Percentiles rank a stretch among this genome's conserved stretches.
These are phyloP conservation scores for Myriangium duriaei DNA, from an alignment of 2,329 filamentous ascomycete species.

Conservation along the genomic window DNA sequence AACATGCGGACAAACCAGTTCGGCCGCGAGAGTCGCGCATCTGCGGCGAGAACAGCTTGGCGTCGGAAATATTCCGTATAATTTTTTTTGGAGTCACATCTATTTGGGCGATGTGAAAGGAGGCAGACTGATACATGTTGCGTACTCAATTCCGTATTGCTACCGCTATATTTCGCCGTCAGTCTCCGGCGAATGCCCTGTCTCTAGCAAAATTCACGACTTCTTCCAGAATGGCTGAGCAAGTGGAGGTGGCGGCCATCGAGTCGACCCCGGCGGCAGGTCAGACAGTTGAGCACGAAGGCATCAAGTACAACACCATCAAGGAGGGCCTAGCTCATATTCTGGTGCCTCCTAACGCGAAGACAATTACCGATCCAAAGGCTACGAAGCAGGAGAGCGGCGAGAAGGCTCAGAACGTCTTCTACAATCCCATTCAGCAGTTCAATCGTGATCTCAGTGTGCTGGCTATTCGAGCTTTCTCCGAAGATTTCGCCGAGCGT, in stretches of 20 bases:
- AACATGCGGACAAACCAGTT: no score
- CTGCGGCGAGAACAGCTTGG: no score
- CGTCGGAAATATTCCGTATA: not conserved
- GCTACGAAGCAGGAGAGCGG: conserved; percentile 39
- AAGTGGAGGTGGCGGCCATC: conserved; percentile 2
- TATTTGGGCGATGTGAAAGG: no score
- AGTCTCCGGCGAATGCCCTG: not conserved
- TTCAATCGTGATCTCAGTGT: conserved; percentile 96
- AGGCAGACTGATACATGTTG: not conserved
- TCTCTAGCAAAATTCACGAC: not conserved
- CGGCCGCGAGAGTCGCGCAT: no score
- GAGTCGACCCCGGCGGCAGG: conserved; percentile 17
- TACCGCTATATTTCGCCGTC: not conserved
- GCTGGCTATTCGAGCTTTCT: conserved; percentile 80
- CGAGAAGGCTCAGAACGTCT: conserved; percentile 63
- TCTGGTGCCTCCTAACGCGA: conserved; percentile 44
- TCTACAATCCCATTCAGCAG: conserved; percentile 98
- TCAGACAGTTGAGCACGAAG: conserved; percentile 23
- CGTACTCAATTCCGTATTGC: not conserved
- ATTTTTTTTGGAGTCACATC: not conserved
- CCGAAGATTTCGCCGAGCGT: conserved; percentile 43
- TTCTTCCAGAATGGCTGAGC: not conserved
- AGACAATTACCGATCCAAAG: conserved; percentile 36
- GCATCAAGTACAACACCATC: conserved; percentile 37
- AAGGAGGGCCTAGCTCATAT: conserved; percentile 58